These are phyloP conservation scores for Polytrichum formosum DNA, from an alignment of 225 moss, liverwort and hornwort species.

Conservation along the genomic window DNA sequence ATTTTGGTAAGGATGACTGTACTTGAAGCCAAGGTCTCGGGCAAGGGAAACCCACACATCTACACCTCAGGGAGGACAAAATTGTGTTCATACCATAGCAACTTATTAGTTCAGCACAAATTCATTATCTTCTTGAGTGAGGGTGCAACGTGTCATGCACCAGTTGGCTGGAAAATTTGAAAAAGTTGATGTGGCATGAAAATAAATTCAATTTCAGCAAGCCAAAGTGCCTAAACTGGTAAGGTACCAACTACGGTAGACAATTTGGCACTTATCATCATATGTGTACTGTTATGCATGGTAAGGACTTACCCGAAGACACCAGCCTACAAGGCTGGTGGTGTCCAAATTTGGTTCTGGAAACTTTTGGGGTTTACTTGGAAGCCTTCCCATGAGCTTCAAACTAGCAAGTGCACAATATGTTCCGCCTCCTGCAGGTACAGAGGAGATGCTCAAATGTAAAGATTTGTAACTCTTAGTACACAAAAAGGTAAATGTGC, in stretches of 20 bases:
- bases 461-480: background rate
- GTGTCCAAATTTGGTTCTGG: slow-evolving; percentile 35
- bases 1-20: background rate
- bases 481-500: no score
- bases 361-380: slow-evolving; percentile 29
- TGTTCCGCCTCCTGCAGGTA: slow-evolving; percentile 72
- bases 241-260: no score
- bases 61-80: background rate
- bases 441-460: background rate
- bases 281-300: background rate
- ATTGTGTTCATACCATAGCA: background rate
- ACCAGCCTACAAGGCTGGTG: slow-evolving; percentile 64
- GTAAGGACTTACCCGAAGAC: slow-evolving; percentile 47
- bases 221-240: background rate
- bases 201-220: background rate
- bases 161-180: no score
- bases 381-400: slow-evolving; percentile 74
- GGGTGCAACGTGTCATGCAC: no score
- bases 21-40: background rate
- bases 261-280: no score
- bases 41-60: background rate
- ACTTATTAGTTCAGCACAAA: background rate
- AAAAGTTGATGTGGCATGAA: no score
- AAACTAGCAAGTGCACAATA: slow-evolving; percentile 85
- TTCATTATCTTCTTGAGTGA: no score